Percentiles rank a stretch among this genome's conserved stretches.
Conservation (phyloP, 2,329 filamentous ascomycete genomes). For the Penicillium concentricum region DNA sequence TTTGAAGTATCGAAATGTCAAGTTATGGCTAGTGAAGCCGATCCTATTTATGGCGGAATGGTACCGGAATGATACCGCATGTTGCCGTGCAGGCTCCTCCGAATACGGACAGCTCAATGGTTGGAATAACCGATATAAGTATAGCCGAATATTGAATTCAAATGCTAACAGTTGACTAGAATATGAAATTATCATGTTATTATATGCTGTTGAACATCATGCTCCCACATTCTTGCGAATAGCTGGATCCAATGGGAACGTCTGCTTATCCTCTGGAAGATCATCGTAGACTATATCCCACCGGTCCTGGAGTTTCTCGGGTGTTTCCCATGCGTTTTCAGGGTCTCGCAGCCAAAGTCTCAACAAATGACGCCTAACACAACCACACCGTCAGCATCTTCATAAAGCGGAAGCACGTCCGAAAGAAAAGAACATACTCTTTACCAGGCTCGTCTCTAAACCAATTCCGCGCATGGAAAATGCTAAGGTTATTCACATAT, state of each 20-base stretch:
- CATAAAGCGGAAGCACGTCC: background rate
- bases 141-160: background rate
- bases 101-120: background rate
- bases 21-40: background rate
- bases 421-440: slow-evolving; percentile 32
- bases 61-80: slow-evolving; percentile 4
- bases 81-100: background rate
- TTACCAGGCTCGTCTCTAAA: slow-evolving; percentile 43
- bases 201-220: background rate
- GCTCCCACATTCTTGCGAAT: slow-evolving; percentile 26
- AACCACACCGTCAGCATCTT: slow-evolving; percentile 1
- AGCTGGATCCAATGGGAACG: slow-evolving; percentile 45
- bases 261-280: slow-evolving; percentile 40
- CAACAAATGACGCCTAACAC: slow-evolving; percentile 45
- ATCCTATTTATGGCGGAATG: background rate
- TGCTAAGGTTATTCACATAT: slow-evolving; percentile 53
- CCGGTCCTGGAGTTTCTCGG: slow-evolving; percentile 34
- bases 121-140: background rate
- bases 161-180: background rate
- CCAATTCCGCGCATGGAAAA: slow-evolving; percentile 52
- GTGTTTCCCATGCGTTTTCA: slow-evolving; percentile 48
- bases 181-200: background rate
- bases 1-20: background rate
- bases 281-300: slow-evolving; percentile 46
- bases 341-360: slow-evolving; percentile 50